Percentiles rank a stretch among this genome's conserved stretches.
Conservation (phyloP, 208 protist species). For the Wallacemonas sp. region DNA sequence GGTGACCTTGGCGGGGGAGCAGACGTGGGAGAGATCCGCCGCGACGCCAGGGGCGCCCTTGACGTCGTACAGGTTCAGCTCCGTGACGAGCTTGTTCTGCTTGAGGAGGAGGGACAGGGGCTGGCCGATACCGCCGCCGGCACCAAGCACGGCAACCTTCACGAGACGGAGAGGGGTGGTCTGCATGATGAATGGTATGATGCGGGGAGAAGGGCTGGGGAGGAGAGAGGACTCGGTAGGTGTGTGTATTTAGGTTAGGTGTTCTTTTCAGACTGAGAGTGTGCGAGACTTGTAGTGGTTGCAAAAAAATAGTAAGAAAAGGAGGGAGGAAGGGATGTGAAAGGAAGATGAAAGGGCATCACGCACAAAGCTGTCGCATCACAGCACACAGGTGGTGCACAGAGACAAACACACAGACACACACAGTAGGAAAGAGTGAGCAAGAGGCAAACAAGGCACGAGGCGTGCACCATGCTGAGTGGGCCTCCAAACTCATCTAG, state of each 20-base stretch:
- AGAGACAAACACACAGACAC: no score
- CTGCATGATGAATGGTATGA: constrained; percentile 1
- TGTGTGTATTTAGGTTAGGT: background rate
- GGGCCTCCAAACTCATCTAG: no score
- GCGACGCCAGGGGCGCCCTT: constrained; percentile 91
- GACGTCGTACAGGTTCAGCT: constrained; percentile 93
- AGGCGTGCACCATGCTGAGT: no score
- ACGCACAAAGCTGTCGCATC: no score
- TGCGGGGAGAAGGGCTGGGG: constrained; percentile 33
- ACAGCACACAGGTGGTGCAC: no score
- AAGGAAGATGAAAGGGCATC: no score
- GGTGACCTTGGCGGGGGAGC: constrained; percentile 49
- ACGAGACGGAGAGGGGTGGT: constrained; percentile 37
- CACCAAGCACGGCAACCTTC: constrained; percentile 88
- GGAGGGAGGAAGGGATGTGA: constrained; percentile 31
- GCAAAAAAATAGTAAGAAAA: background rate
- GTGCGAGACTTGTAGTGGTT: background rate
- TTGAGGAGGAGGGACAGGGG: constrained; percentile 88
- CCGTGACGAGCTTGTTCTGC: constrained; percentile 72
- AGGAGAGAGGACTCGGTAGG: constrained; percentile 4
- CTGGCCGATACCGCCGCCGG: constrained; percentile 89
- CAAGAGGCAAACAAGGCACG: no score
- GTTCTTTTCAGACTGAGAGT: background rate
- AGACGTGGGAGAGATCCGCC: constrained; percentile 93
- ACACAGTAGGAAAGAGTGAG: no score